These are phyloP conservation scores for Pseudonitzschia multiseries DNA, from an alignment of 108 stramenopile species.

Conservation along the genomic window DNA sequence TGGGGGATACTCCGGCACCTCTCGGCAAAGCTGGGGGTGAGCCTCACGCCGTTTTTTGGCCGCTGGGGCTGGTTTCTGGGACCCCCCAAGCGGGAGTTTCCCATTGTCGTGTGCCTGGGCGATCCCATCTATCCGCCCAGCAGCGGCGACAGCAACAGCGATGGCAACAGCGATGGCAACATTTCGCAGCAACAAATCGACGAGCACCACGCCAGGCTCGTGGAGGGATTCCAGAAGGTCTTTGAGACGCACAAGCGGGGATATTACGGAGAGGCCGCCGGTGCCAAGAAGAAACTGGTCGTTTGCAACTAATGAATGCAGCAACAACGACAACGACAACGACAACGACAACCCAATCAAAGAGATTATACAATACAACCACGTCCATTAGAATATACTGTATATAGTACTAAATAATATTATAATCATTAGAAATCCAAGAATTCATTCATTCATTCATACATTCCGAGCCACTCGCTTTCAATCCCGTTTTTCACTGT, in stretches of 20 bases:
- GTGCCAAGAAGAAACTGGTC: conserved; percentile 3
- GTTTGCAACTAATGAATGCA: background rate
- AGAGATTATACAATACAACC: no score
- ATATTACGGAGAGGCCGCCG: conserved; percentile 24
- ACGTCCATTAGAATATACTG: no score
- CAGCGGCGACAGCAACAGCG: background rate
- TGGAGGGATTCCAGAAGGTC: conserved; percentile 49
- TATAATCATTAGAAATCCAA: no score
- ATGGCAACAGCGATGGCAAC: background rate
- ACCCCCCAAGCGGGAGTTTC: conserved; percentile 44
- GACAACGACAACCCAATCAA: no score
- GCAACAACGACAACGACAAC: no score
- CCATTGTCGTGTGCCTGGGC: conserved; percentile 54
- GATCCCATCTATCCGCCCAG: conserved; percentile 56
- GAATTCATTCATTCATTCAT: no score
- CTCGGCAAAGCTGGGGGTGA: conserved; percentile 34
- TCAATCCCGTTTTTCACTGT: no score
- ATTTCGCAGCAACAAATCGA: conserved; percentile 63
- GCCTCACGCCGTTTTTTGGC: conserved; percentile 63
- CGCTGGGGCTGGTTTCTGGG: conserved; percentile 67
- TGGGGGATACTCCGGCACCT: conserved; percentile 57
- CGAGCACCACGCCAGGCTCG: conserved; percentile 53
- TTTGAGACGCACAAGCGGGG: conserved; percentile 67
- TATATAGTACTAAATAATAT: no score
- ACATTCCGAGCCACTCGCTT: no score